These are phyloP conservation scores for Smithsoniella earleae DNA, from an alignment of 163 green algal species.

Conservation along the genomic window DNA sequence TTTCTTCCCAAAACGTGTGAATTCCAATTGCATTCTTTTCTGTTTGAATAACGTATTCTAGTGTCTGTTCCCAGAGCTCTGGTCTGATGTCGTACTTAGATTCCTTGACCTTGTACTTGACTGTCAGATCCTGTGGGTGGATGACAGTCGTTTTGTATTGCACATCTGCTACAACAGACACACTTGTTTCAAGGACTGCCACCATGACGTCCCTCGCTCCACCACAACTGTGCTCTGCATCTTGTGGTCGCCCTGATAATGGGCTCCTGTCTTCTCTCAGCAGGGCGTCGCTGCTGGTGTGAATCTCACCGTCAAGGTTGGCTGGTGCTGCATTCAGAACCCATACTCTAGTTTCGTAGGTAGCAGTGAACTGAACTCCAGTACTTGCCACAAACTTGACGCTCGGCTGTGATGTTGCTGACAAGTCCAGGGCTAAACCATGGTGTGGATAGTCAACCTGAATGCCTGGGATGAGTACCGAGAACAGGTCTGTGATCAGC, in stretches of 20 bases:
- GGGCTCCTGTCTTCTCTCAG: not conserved
- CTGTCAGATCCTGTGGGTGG: constrained; percentile 9
- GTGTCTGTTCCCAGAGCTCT: not conserved
- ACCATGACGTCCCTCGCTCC: not conserved
- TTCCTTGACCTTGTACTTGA: constrained; percentile 3
- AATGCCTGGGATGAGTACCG: not conserved
- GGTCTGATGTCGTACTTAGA: not conserved
- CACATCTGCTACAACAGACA: not conserved
- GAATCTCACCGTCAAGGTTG: not conserved
- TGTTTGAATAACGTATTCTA: not conserved
- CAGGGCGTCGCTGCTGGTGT: not conserved
- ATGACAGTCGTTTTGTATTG: not conserved
- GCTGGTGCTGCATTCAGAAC: not conserved
- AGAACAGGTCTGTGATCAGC: constrained; percentile 20
- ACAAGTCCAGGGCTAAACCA: not conserved
- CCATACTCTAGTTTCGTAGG: constrained; percentile 7
- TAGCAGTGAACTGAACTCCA: not conserved
- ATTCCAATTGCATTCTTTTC: not conserved
- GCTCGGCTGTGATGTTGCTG: not conserved
- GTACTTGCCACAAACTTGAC: constrained; percentile 9
- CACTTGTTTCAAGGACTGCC: not conserved
- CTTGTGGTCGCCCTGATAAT: not conserved
- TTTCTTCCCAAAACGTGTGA: not conserved
- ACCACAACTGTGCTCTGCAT: not conserved
- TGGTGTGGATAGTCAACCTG: not conserved